Conservation (phyloP, 202 grass and related monocot genomes). For the Schoenoplectus tabernaemontani region DNA sequence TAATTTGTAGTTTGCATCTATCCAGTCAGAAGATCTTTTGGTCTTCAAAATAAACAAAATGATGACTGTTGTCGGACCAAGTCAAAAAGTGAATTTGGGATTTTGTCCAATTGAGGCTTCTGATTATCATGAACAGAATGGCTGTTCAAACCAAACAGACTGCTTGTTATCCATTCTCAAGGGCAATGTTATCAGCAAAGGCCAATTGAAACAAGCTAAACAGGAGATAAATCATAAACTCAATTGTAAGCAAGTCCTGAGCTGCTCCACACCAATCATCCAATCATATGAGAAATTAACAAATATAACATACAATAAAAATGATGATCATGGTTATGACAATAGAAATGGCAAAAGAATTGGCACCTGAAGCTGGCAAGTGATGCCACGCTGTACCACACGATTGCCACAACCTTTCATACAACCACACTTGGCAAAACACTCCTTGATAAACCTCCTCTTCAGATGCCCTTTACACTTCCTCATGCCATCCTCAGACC, state of each 20-base stretch:
- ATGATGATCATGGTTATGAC: background rate
- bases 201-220: background rate
- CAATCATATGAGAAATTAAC: background rate
- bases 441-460: constrained; percentile 62
- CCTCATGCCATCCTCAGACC: constrained; percentile 32
- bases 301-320: background rate
- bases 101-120: background rate
- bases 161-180: background rate
- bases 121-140: too few species aligned
- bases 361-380: constrained; percentile 42
- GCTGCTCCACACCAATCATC: background rate
- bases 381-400: constrained; percentile 60
- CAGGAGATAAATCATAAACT: background rate
- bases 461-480: constrained; percentile 50
- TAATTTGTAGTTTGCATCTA: background rate
- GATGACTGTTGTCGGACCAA: background rate
- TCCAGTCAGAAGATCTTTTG: background rate
- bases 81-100: background rate
- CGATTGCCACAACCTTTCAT: constrained; percentile 56
- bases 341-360: background rate
- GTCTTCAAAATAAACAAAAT: background rate
- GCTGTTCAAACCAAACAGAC: too few species aligned
- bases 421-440: constrained; percentile 65
- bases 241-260: background rate
- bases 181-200: background rate